Evolutionary conservation across 2,329 filamentous ascomycete genomes (phyloP).

Genomic region (Colletotrichum euphorbiae): DNA sequence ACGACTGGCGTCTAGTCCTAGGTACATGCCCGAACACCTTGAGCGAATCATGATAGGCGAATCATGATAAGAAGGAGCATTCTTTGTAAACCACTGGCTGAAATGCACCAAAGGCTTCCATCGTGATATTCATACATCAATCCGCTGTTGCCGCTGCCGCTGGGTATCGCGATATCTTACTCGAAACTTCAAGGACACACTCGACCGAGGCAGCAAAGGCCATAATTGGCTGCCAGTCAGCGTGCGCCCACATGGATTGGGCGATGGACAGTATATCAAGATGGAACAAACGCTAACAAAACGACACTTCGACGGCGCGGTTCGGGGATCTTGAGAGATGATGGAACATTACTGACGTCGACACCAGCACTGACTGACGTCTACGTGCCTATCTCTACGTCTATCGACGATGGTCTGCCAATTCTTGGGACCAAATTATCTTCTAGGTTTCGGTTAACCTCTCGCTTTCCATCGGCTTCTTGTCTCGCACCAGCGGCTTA

Average conservation of each 20-base stretch:
- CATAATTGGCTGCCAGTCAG: not conserved
- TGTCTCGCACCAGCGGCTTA: not conserved
- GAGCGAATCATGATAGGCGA: slow-evolving; percentile 7
- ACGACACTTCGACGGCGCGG: not conserved
- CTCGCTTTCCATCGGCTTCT: not conserved
- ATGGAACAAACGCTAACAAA: too few relatives aligned
- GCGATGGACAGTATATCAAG: not conserved
- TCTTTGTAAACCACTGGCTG: not conserved
- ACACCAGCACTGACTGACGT: not conserved
- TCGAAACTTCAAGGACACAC: not conserved
- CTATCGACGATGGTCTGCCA: not conserved
- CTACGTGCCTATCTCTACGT: not conserved
- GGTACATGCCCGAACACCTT: not conserved
- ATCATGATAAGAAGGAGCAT: slow-evolving; percentile 2
- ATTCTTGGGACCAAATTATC: not conserved
- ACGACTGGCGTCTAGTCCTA: not conserved
- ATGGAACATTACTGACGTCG: not conserved
- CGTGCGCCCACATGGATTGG: not conserved
- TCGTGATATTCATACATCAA: not conserved
- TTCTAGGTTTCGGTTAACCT: slow-evolving; percentile 13
- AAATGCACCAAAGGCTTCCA: not conserved
- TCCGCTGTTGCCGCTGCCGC: not conserved
- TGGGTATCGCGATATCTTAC: not conserved
- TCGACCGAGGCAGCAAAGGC: not conserved
- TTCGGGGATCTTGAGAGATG: not conserved